Conservation (phyloP, 495 filamentous ascomycete species). For the Tuber melanosporum region DNA sequence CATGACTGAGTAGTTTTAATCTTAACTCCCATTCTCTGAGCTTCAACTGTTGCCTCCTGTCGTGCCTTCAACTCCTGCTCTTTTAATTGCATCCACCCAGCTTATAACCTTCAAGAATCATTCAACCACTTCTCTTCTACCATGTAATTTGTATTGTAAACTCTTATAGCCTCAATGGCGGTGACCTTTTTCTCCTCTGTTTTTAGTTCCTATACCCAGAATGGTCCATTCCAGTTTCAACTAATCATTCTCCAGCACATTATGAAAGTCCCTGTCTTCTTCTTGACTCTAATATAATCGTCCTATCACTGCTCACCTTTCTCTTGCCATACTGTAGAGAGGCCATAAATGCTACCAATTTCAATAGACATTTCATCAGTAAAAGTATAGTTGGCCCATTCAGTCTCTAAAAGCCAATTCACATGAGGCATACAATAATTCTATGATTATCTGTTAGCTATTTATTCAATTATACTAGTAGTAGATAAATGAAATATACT, state of each 20-base stretch:
- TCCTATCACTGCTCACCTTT: conserved; percentile 1
- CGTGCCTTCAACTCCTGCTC: too few species aligned
- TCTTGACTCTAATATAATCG: neutral
- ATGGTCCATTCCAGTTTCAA: neutral
- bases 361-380: neutral
- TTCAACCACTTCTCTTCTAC: neutral
- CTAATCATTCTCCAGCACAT: conserved; percentile 13
- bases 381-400: neutral
- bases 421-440: neutral
- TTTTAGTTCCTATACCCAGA: neutral
- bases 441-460: too few species aligned
- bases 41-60: too few species aligned
- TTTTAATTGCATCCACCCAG: neutral
- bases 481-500: too few species aligned
- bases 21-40: neutral
- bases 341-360: neutral
- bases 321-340: neutral
- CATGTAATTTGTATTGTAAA: neutral
- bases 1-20: neutral
- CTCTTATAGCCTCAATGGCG: neutral
- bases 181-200: neutral
- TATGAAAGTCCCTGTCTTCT: neutral
- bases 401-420: neutral
- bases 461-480: too few species aligned
- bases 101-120: neutral